Percentiles rank a stretch among this genome's conserved stretches.
Evolutionary conservation across 176 grass and related monocot species (phyloP).

Genomic region (Avena insularis): DNA sequence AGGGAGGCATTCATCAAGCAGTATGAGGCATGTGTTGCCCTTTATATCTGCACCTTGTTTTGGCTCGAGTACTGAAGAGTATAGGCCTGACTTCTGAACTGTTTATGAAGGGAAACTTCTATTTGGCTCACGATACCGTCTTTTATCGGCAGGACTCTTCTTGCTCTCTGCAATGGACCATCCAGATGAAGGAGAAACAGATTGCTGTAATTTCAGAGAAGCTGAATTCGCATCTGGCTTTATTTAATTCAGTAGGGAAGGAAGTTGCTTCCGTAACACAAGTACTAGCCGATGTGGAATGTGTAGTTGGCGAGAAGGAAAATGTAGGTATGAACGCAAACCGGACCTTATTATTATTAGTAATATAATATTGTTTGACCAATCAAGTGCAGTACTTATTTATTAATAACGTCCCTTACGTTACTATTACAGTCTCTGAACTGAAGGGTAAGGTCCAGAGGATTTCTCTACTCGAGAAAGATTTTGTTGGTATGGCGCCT

Average conservation of each 20-base stretch:
- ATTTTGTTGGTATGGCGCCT: conserved; percentile 69
- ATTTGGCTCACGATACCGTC: not conserved
- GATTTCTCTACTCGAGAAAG: conserved; percentile 77
- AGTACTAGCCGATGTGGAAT: conserved; percentile 62
- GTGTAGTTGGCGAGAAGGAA: conserved; percentile 77
- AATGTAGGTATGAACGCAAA: conserved; percentile 56
- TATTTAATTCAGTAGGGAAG: conserved; percentile 76
- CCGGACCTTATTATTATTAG: not conserved
- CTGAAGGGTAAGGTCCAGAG: conserved; percentile 77
- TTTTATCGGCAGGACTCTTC: conserved; percentile 75
- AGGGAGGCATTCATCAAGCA: conserved; percentile 70
- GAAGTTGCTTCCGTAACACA: conserved; percentile 62
- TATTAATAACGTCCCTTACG: not conserved
- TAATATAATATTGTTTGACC: not conserved
- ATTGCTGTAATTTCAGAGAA: conserved; percentile 74
- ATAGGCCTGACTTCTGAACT: conserved; percentile 16
- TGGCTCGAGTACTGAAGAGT: not conserved
- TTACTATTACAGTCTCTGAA: conserved; percentile 59
- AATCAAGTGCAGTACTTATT: not conserved
- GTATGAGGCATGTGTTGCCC: conserved; percentile 59
- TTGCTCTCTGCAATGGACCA: conserved; percentile 74
- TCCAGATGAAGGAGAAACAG: conserved; percentile 80
- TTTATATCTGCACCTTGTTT: not conserved
- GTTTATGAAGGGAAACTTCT: conserved; percentile 36
- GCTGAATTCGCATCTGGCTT: conserved; percentile 68